Conservation (phyloP, 1,284 basidiomycete species). For the Rhodofomes roseus region DNA sequence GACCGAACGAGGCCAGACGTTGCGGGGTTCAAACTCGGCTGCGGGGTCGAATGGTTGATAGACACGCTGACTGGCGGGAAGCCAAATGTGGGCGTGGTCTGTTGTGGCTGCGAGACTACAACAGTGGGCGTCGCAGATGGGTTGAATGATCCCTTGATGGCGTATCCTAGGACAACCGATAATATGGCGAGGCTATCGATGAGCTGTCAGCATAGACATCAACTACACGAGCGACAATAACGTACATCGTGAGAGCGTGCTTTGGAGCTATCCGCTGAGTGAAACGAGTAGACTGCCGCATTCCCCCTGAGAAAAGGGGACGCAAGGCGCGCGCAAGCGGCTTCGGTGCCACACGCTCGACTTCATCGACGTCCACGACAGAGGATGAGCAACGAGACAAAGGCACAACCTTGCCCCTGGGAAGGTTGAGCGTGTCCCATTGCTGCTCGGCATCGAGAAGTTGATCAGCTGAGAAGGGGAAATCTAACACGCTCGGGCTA, state of each 20-base stretch:
- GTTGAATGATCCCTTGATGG: slow-evolving; percentile 51
- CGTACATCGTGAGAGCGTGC: slow-evolving; percentile 63
- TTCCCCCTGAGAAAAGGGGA: slow-evolving; percentile 33
- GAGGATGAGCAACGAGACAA: slow-evolving; percentile 32
- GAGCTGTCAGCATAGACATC: slow-evolving; percentile 11
- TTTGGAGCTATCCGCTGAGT: slow-evolving; percentile 32
- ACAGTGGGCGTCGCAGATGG: slow-evolving; percentile 19
- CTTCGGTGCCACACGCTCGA: slow-evolving; percentile 39
- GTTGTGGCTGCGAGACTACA: neutral
- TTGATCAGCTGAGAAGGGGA: slow-evolving; percentile 27
- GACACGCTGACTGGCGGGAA: slow-evolving; percentile 12
- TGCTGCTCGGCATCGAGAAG: slow-evolving; percentile 39
- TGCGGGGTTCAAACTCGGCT: slow-evolving; percentile 33
- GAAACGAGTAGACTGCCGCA: slow-evolving; percentile 7
- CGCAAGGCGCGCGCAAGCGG: slow-evolving; percentile 44
- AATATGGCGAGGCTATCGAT: slow-evolving; percentile 57
- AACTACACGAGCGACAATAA: slow-evolving; percentile 14
- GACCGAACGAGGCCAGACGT: slow-evolving; percentile 37
- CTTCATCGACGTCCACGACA: slow-evolving; percentile 44
- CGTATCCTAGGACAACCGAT: slow-evolving; percentile 63
- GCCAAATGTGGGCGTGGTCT: slow-evolving; percentile 9
- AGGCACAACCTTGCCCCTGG: slow-evolving; percentile 37
- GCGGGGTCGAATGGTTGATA: slow-evolving; percentile 26
- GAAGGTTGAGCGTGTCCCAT: slow-evolving; percentile 47
- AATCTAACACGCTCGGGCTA: slow-evolving; percentile 27